These are phyloP conservation scores for Saccharomycopsis sp. DNA, from an alignment of 805 yeast genomes.

Conservation along the genomic window DNA sequence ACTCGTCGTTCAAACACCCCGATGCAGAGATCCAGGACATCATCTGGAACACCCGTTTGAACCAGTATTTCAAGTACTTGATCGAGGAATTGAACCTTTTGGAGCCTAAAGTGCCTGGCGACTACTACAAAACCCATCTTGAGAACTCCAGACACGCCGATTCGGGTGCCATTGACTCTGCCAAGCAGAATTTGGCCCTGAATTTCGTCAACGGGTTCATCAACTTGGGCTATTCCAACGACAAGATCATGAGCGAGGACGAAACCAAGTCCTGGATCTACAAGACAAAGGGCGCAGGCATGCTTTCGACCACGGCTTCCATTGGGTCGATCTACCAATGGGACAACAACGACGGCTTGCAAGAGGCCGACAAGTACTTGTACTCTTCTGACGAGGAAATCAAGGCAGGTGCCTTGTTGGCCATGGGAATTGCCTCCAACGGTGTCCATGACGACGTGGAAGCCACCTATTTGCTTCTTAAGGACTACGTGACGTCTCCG, in stretches of 20 bases:
- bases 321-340: constrained; percentile 87
- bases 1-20: constrained; percentile 61
- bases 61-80: constrained; percentile 73
- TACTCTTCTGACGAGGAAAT: constrained; percentile 81
- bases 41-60: constrained; percentile 69
- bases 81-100: constrained; percentile 81
- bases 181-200: constrained; percentile 90
- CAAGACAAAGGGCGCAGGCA: constrained; percentile 86
- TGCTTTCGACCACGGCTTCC: constrained; percentile 87
- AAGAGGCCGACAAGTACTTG: constrained; percentile 79
- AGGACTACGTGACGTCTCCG: constrained; percentile 68
- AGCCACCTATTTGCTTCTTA: constrained; percentile 79
- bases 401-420: constrained; percentile 94
- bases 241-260: constrained; percentile 70
- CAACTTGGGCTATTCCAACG: constrained; percentile 86
- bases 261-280: constrained; percentile 79
- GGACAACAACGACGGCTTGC: constrained; percentile 86
- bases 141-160: constrained; percentile 62
- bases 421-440: constrained; percentile 86
- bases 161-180: constrained; percentile 67
- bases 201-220: constrained; percentile 90
- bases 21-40: constrained; percentile 74
- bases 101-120: constrained; percentile 92
- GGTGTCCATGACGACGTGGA: constrained; percentile 96
- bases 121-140: constrained; percentile 83